Evolutionary conservation across 2,329 filamentous ascomycete genomes (phyloP), one percentile per base, ranked within the genome.

Genomic region (Blastomyces gilchristii): DNA sequence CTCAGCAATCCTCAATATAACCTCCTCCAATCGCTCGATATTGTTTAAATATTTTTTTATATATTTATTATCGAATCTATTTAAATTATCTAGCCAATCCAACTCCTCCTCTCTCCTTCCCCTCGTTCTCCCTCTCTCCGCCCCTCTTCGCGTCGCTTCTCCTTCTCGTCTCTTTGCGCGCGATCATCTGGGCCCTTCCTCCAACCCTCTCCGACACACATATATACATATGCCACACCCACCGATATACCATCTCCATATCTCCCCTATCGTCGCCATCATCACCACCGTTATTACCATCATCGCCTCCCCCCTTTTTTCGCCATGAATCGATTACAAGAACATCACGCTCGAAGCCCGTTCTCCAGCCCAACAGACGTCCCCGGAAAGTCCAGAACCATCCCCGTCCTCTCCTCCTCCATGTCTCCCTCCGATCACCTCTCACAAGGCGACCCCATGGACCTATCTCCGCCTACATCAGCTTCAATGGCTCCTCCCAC

Each of bases 391-490:
- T 78, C 80, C 70, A 79, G 80, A 70, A 79, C 79, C 57, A 79
- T 83, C 57, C 79, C 81, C 59, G 78, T 83, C 64, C 77, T 82
- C 60, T 77, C 79, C 22, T 80, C 80, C 22, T 78, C 79, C 45
- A 70, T 78, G 47, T 70, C 73, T 61, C 72, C 77, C 57, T 76
- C 78, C 58, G 73, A 77, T 57, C 75, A 76, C 58, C 73, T 76
- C 58, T 73, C 76, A 65, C 75, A 78, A 41, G 77, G 76, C 63
- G 82, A 83, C 66, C 77, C 80, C 62, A 85, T 85, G 82, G 81
- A 84, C 63, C 75, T 82, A 61, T 81, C 81, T 63, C 79, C 81
- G 53, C 75, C 80, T 53, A 71, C 77, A 63, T 73, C 77, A 47
- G 68, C 73, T 28, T 74, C 77, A 58, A 81, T 82, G 77, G 78